These are phyloP conservation scores for Grigorovia humatica DNA, from an alignment of 805 yeast genomes.

Conservation along the genomic window DNA sequence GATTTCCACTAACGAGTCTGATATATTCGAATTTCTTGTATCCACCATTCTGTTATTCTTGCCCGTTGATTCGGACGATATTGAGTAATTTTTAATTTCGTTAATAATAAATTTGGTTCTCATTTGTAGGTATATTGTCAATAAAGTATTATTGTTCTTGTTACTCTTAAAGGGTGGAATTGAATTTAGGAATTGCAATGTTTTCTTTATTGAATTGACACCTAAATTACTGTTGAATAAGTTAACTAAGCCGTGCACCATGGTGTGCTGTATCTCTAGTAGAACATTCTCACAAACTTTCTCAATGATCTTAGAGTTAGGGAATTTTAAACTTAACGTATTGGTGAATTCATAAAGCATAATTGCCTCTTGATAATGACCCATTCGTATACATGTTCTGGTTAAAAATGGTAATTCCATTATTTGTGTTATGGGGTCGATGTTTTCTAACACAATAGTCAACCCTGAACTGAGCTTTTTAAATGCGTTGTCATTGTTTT, in stretches of 20 bases:
- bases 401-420: constrained; percentile 78
- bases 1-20: constrained; percentile 19
- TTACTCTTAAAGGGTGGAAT: constrained; percentile 42
- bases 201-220: constrained; percentile 69
- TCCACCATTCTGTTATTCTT: not conserved
- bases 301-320: constrained; percentile 29
- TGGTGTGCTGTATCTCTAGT: constrained; percentile 32
- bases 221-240: constrained; percentile 66
- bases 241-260: constrained; percentile 63
- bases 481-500: constrained; percentile 1
- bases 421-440: constrained; percentile 65
- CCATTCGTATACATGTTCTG: constrained; percentile 72
- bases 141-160: constrained; percentile 22
- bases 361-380: constrained; percentile 81
- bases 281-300: constrained; percentile 18
- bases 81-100: constrained; percentile 40
- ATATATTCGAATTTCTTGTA: constrained; percentile 3
- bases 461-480: constrained; percentile 4
- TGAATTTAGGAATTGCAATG: constrained; percentile 63
- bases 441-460: constrained; percentile 42
- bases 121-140: constrained; percentile 56
- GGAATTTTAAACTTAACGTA: constrained; percentile 60
- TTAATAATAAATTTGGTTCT: constrained; percentile 55
- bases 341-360: constrained; percentile 70
- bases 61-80: not conserved